Base-by-base conservation (phyloP, 1,284 basidiomycete species). In the Sporisorium sorghi region DNA sequence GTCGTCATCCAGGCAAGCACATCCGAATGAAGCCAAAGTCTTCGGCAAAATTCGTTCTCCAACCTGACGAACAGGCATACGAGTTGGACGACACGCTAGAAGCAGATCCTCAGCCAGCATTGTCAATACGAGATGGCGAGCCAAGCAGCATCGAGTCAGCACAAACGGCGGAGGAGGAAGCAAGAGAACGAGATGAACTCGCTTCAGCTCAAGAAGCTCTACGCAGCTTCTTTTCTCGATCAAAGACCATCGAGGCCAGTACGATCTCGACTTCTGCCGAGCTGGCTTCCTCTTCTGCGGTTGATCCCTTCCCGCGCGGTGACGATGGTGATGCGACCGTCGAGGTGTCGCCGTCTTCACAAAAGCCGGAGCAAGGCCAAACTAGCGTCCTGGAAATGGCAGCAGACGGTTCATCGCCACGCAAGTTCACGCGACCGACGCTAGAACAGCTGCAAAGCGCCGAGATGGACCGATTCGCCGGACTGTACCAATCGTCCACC, bases 401-500 rank as follows among this genome's bases (percentile, higher is more conserved):
- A 19, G 28, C 17, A 30, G n/a, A 47, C 3, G 3, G 1, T 11
- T 12, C 46, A 3, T 15, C 49, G 11, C 26, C 28, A 10, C 43
- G 12, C 33, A 43, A 17, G 6, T 58, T 44, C 14, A 21, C 59
- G 5, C 55, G 71, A 6, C 65, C 71, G 7, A 69, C 61, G 1
- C 60, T 73, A 4, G 51, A 58, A 4, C 47, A 69, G 5, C 24
- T 73, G 2, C 57, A 51, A n/a, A 51, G 24, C 0, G 33, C 39
- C 14, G 65, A 63, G 9, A 23, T 10, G 43, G 65, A 73, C 40
- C 17, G 54, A 6, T 49, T 53, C 15, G 23, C 40, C 10, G 59
- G 65, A 3, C 19, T 63, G 2, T 74, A 74, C 44, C 24, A 52
- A 30, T 74, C 72, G 5, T 5, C 21, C 2, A 74, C 72, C 0